Conservation (phyloP, 2,329 filamentous ascomycete genomes). For the Colletotrichum sublineola region DNA sequence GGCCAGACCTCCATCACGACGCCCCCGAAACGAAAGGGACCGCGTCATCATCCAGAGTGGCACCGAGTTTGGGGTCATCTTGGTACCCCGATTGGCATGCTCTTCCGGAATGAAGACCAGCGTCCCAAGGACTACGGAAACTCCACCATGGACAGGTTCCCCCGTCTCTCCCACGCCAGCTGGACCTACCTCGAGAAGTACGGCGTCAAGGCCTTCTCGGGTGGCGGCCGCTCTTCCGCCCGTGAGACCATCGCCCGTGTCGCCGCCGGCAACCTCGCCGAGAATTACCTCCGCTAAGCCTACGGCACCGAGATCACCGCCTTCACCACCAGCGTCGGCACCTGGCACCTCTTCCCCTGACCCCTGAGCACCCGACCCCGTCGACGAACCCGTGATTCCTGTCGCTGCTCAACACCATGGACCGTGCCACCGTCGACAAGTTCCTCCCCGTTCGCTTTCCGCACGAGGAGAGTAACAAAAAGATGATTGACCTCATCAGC, state of each 20-base stretch:
- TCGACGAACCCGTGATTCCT: slow-evolving; percentile 86
- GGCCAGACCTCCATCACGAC: slow-evolving; percentile 93
- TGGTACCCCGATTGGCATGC: slow-evolving; percentile 89
- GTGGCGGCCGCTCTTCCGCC: slow-evolving; percentile 91
- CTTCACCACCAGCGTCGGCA: slow-evolving; percentile 88
- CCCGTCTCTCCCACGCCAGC: slow-evolving; percentile 92
- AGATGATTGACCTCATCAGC: slow-evolving; percentile 85
- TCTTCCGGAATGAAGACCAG: slow-evolving; percentile 93
- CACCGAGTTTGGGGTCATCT: slow-evolving; percentile 90
- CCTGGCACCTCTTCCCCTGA: slow-evolving; percentile 81
- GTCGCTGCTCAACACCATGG: slow-evolving; percentile 77
- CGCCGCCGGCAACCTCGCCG: slow-evolving; percentile 90
- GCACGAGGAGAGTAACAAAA: slow-evolving; percentile 70
- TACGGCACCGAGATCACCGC: slow-evolving; percentile 93
- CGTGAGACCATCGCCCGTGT: slow-evolving; percentile 95
- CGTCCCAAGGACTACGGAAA: slow-evolving; percentile 91
- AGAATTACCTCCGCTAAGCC: slow-evolving; percentile 87
- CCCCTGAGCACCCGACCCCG: slow-evolving; percentile 74
- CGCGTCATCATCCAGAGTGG: slow-evolving; percentile 92
- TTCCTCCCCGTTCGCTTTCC: slow-evolving; percentile 92
- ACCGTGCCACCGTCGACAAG: slow-evolving; percentile 82
- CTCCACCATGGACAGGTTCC: slow-evolving; percentile 91
- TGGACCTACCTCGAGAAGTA: slow-evolving; percentile 99
- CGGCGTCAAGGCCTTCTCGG: slow-evolving; percentile 86
- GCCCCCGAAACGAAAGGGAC: slow-evolving; percentile 91